phyloP scores from a whole-genome alignment of 2,329 filamentous ascomycete genomes.

The Monosporascus sp. region DNA sequence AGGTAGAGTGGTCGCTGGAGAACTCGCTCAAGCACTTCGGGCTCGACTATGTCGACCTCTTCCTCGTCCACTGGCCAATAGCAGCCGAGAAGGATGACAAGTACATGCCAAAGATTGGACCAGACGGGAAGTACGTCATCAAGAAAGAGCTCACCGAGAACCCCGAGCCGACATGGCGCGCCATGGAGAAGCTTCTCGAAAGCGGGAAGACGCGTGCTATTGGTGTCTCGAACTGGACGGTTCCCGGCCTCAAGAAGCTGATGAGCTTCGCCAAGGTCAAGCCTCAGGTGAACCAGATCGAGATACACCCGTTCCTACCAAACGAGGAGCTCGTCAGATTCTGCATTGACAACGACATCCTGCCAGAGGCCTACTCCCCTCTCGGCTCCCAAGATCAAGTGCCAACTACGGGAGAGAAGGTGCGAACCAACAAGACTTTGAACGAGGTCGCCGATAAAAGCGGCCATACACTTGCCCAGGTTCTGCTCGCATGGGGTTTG shows the following conservation, averaged over 20 bases:
- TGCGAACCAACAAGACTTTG: conserved; percentile 53
- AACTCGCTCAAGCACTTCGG: conserved; percentile 48
- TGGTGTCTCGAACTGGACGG: conserved; percentile 42
- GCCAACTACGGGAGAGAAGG: conserved; percentile 62
- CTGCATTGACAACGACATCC: conserved; percentile 46
- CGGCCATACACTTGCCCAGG: conserved; percentile 54
- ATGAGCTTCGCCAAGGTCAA: conserved; percentile 34
- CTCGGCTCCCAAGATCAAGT: conserved; percentile 65
- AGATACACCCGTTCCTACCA: conserved; percentile 43
- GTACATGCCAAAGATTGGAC: conserved; percentile 37
- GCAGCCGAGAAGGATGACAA: conserved; percentile 40
- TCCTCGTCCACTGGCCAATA: conserved; percentile 51
- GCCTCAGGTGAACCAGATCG: conserved; percentile 39
- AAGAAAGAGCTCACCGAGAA: conserved; percentile 60
- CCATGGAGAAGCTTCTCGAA: conserved; percentile 45
- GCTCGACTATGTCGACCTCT: conserved; percentile 53
- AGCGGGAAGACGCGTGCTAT: conserved; percentile 32
- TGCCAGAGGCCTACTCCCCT: conserved; percentile 46
- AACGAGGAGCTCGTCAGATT: conserved; percentile 46
- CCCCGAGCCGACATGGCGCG: conserved; percentile 57
- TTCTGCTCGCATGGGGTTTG: conserved; percentile 61
- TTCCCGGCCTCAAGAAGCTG: conserved; percentile 34
- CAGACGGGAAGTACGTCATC: conserved; percentile 43
- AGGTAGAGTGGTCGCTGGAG: conserved; percentile 51
- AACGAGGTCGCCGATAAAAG: conserved; percentile 54